Evolutionary conservation across 208 protist species (phyloP).

Genomic region (Entamoeba histolytica): DNA sequence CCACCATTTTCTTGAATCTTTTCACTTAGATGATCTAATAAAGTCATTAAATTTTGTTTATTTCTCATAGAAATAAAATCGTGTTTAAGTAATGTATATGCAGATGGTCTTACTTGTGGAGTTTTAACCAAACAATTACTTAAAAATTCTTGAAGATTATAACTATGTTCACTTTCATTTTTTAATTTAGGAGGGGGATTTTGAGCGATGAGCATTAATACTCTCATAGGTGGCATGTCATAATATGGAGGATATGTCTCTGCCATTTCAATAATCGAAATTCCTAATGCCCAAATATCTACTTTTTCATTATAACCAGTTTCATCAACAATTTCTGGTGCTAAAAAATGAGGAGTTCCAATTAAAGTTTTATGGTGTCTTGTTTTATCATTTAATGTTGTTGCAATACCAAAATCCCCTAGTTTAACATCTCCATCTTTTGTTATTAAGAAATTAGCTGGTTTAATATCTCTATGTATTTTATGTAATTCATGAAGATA

Average conservation of each 20-base stretch:
- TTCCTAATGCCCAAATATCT: constrained; percentile 49
- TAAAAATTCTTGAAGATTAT: background rate
- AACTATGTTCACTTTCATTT: background rate
- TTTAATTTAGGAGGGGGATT: constrained; percentile 24
- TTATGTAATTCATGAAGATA: constrained; percentile 56
- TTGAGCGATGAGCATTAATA: constrained; percentile 45
- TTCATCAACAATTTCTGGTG: constrained; percentile 21
- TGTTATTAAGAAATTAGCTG: constrained; percentile 34
- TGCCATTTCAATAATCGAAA: constrained; percentile 57
- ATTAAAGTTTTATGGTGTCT: constrained; percentile 52
- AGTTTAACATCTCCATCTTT: constrained; percentile 48
- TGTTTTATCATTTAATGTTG: constrained; percentile 32
- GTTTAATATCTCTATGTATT: constrained; percentile 71
- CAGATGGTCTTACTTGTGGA: background rate
- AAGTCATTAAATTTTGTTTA: background rate
- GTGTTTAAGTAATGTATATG: background rate
- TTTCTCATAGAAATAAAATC: background rate
- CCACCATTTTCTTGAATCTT: background rate
- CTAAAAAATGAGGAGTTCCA: constrained; percentile 63
- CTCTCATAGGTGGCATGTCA: constrained; percentile 51
- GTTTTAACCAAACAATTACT: background rate
- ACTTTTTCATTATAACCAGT: constrained; percentile 1
- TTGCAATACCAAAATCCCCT: constrained; percentile 65
- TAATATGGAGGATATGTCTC: constrained; percentile 46
- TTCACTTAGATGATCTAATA: background rate